Percentiles rank a stretch among this genome's conserved stretches.
These are phyloP conservation scores for Trichoderma asperellum DNA, from an alignment of 2,329 filamentous ascomycete species.

Conservation along the genomic window DNA sequence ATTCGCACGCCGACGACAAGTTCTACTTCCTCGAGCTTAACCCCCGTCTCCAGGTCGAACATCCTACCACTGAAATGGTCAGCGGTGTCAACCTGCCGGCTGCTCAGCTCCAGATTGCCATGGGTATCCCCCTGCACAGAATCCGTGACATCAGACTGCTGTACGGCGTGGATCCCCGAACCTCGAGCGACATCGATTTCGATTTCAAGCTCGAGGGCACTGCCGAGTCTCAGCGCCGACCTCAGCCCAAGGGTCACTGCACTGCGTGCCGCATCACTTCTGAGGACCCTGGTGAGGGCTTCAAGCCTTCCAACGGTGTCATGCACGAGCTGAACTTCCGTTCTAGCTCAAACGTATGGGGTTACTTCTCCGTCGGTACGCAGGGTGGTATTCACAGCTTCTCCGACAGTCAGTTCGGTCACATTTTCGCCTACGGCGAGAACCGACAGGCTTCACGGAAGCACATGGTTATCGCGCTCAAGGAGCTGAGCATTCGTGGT, in stretches of 20 bases:
- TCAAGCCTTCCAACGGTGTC: conserved; percentile 98
- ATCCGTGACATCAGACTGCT: conserved; percentile 95
- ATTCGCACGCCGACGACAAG: conserved; percentile 96
- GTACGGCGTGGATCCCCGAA: conserved; percentile 92
- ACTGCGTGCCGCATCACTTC: conserved; percentile 99
- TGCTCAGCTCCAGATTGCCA: conserved; percentile 96
- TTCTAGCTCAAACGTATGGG: conserved; percentile 98
- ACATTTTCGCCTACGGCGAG: conserved; percentile 99
- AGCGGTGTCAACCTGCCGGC: conserved; percentile 96
- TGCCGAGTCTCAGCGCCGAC: conserved; percentile 81
- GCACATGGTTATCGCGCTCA: conserved; percentile 98
- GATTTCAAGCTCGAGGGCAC: conserved; percentile 89
- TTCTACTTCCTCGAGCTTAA: conserved; percentile 99
- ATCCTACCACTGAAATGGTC: conserved; percentile 99
- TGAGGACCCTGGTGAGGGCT: conserved; percentile 97
- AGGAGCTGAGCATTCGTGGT: conserved; percentile 98
- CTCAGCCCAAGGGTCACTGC: conserved; percentile 92
- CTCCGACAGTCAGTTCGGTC: conserved; percentile 97
- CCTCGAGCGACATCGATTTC: conserved; percentile 87
- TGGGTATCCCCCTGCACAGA: conserved; percentile 94
- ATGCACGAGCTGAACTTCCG: conserved; percentile 99
- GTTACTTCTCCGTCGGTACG: conserved; percentile 98
- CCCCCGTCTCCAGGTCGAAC: conserved; percentile 98
- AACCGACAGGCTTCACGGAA: conserved; percentile 95
- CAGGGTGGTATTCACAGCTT: conserved; percentile 98